Percentiles rank a stretch among this genome's conserved stretches.
Conservation (phyloP, 257 asterid genomes). For the Solanum lycopersicoides region DNA sequence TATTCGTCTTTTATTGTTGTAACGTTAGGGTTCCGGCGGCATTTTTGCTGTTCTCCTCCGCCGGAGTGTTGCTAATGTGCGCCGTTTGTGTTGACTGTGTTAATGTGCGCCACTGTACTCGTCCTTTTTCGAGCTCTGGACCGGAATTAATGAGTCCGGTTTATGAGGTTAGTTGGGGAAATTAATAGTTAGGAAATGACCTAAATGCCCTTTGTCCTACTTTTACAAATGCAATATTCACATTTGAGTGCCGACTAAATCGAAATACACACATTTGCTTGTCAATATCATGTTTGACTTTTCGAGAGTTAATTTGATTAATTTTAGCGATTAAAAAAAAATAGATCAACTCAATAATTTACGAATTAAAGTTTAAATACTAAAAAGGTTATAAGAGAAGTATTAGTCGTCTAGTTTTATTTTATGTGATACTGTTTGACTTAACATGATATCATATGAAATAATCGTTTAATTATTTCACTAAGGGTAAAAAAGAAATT, state of each 20-base stretch:
- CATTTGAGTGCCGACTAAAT: not conserved
- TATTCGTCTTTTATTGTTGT: not conserved
- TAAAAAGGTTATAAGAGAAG: not conserved
- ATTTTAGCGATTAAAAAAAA: not conserved
- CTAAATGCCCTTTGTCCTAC: conserved; percentile 3
- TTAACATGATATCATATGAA: not conserved
- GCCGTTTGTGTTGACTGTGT: not conserved
- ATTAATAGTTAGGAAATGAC: conserved; percentile 8
- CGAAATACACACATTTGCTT: not conserved
- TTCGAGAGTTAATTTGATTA: not conserved
- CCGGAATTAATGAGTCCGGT: not conserved
- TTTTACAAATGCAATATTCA: not conserved
- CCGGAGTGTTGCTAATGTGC: not conserved
- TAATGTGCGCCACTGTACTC: not conserved
- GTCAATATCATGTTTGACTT: not conserved
- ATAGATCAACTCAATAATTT: not conserved
- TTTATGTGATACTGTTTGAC: not conserved
- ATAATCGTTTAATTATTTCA: no score
- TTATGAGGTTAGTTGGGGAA: not conserved
- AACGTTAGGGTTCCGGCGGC: not conserved
- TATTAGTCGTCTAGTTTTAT: not conserved
- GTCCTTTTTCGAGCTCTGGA: not conserved
- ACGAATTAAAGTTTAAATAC: not conserved
- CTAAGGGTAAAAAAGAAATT: not conserved
- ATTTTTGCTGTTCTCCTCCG: not conserved